phyloP scores from a whole-genome alignment of 371 early-diverging fungal species.

The Actinomortierella wolfii region DNA sequence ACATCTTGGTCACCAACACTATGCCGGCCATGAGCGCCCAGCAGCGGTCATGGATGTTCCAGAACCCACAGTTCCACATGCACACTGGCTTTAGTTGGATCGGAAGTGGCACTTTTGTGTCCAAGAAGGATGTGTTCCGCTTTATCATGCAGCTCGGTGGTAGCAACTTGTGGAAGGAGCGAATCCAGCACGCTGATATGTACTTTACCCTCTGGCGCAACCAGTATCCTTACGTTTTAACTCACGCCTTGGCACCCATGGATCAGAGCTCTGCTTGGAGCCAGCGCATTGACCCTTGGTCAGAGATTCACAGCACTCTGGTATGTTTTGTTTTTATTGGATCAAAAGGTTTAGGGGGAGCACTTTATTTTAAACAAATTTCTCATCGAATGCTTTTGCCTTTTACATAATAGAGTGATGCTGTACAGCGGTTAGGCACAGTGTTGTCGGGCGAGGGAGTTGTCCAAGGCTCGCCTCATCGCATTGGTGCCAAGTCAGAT shows the following conservation, averaged over 20 bases:
- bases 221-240: slow-evolving; percentile 64
- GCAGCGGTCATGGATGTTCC: slow-evolving; percentile 60
- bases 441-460: slow-evolving; percentile 49
- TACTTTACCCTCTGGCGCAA: slow-evolving; percentile 70
- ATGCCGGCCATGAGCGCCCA: slow-evolving; percentile 59
- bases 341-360: background rate
- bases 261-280: slow-evolving; percentile 53
- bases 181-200: slow-evolving; percentile 55
- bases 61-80: slow-evolving; percentile 49
- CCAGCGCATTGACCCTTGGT: slow-evolving; percentile 50
- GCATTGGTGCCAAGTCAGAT: slow-evolving; percentile 36
- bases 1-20: slow-evolving; percentile 58
- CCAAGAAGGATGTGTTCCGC: slow-evolving; percentile 52
- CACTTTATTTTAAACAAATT: background rate
- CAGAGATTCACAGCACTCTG: background rate
- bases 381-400: background rate
- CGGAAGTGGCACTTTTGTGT: slow-evolving; percentile 61
- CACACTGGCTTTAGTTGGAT: slow-evolving; percentile 68
- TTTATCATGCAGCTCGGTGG: slow-evolving; percentile 64
- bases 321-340: background rate
- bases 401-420: slow-evolving; percentile 65
- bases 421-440: slow-evolving; percentile 51
- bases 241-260: slow-evolving; percentile 53
- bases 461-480: slow-evolving; percentile 48
- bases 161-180: slow-evolving; percentile 57